Evolutionary conservation across 352 stramenopile species (phyloP).

Genomic region (Plasmopara viticola): DNA sequence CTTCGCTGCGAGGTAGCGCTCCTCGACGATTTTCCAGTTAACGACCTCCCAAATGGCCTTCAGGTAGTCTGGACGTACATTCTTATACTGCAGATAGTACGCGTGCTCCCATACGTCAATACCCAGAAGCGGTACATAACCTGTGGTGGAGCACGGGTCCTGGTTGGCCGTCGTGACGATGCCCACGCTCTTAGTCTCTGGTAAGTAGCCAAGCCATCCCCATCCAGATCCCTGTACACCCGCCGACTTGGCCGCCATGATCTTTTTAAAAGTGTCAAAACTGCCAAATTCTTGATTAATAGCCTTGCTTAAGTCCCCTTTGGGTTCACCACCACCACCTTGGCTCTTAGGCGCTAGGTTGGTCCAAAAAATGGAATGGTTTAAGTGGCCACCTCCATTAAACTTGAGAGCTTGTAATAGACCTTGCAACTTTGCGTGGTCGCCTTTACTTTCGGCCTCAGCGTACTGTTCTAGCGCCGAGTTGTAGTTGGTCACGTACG

Average conservation of each 20-base stretch:
- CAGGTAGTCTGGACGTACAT: conserved; percentile 94
- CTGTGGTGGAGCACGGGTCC: conserved; percentile 93
- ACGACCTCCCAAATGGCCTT: conserved; percentile 97
- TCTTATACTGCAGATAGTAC: conserved; percentile 97
- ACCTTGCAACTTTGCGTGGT: conserved; percentile 89
- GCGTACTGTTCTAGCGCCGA: conserved; percentile 90
- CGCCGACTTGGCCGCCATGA: conserved; percentile 82
- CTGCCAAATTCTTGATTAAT: conserved; percentile 91
- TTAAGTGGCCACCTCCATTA: conserved; percentile 97
- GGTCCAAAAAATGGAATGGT: conserved; percentile 99
- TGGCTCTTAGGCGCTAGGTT: conserved; percentile 85
- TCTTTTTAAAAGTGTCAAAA: conserved; percentile 90
- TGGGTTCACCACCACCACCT: conserved; percentile 74
- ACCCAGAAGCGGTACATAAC: conserved; percentile 93
- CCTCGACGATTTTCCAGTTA: conserved; percentile 92
- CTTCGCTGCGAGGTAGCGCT: conserved; percentile 64
- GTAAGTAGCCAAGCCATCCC: conserved; percentile 96
- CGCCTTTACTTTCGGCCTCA: conserved; percentile 74
- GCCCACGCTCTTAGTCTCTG: conserved; percentile 75
- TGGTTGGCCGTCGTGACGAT: conserved; percentile 92
- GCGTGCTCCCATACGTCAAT: conserved; percentile 98
- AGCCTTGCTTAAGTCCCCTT: conserved; percentile 78
- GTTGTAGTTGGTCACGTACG: conserved; percentile 97
- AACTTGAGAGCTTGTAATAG: conserved; percentile 93
- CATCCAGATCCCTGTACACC: conserved; percentile 96